A percentile compares a stretch with the other conserved stretches of the same genome.
phyloP scores from a whole-genome alignment of 169 alveolate genomes.

The Babesia gibsoni region DNA sequence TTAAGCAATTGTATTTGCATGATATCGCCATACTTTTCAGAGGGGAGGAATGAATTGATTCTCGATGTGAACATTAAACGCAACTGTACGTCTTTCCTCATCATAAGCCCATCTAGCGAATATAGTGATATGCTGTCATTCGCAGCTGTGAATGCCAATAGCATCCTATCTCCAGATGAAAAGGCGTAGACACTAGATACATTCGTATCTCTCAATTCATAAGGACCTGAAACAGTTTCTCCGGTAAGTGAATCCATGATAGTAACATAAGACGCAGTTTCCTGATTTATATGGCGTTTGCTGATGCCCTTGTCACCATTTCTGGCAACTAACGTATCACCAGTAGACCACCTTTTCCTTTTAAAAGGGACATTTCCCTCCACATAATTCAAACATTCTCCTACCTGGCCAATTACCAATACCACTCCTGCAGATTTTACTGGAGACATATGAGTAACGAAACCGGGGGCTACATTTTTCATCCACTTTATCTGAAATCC shows the following conservation, averaged over 20 bases:
- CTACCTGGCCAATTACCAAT: conserved; percentile 19
- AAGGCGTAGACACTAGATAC: background rate
- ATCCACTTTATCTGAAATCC: conserved; percentile 12
- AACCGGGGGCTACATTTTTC: conserved; percentile 18
- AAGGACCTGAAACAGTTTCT: background rate
- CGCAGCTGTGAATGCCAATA: conserved; percentile 8
- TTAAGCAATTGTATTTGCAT: conserved; percentile 7
- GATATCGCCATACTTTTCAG: background rate
- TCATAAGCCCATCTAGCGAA: background rate
- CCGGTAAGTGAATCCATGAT: conserved; percentile 17
- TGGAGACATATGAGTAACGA: conserved; percentile 36
- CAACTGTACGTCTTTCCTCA: background rate
- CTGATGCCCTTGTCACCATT: background rate
- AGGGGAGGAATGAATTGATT: background rate
- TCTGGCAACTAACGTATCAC: background rate
- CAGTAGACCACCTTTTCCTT: background rate
- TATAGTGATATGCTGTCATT: background rate
- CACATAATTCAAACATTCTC: background rate
- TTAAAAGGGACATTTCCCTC: background rate
- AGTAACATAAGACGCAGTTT: background rate
- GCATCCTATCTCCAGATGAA: background rate
- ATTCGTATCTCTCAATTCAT: background rate
- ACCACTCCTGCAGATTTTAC: background rate
- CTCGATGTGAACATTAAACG: background rate
- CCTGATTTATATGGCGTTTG: background rate